Base-by-base conservation (phyloP, 208 protist genomes). In the Crithidia acanthocephali region DNA sequence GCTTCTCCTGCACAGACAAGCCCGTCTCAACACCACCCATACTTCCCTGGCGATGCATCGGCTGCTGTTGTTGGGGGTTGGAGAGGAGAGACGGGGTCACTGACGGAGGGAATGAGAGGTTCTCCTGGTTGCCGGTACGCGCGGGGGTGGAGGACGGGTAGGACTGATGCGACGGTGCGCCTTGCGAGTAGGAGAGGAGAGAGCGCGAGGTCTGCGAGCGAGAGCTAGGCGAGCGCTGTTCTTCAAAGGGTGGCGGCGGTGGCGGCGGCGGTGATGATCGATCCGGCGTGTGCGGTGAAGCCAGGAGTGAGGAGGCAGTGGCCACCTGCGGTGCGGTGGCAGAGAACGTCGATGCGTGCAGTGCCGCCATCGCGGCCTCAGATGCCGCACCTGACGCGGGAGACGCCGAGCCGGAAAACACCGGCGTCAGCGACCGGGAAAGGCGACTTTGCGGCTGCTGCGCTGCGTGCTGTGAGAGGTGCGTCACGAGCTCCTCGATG, bases 151-250 rank as follows among this genome's bases (percentile, higher is more conserved):
- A 53, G 1, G 42, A 66, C 0, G 32, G 47, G 13, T 40, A 44
- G 1, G 60, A 66, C 23, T 44, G 62, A 8, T 68, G 62, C 7
- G 62, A 68, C 33, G 35, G 15, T 4, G 62, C 32, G 33, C 62
- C 62, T 23, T 68, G 62, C 0, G 50, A 58, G 16, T 68, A 68
- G 23, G 62, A 68, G 23, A 68, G 62, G 4, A 68, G 48, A 6
- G 62, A 68, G 48, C 62, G 48, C 2, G 62, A 68, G 8, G 62
- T 68, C 4, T 15, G 48, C 5, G 62, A 68, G 20, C 62, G 62
- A 0, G 50, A 58, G 48, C 33, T 58, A 22, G 48, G 11, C 3
- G 62, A 45, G 16, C 18, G 33, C 9, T 20, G 48, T 45, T 58
- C 32, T 35, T 23, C 13, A 4, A 35, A 45, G 25, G 3, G 37